These are phyloP conservation scores for Persicaria tinctoria DNA, from an alignment of 148 eudicot species.

Conservation along the genomic window DNA sequence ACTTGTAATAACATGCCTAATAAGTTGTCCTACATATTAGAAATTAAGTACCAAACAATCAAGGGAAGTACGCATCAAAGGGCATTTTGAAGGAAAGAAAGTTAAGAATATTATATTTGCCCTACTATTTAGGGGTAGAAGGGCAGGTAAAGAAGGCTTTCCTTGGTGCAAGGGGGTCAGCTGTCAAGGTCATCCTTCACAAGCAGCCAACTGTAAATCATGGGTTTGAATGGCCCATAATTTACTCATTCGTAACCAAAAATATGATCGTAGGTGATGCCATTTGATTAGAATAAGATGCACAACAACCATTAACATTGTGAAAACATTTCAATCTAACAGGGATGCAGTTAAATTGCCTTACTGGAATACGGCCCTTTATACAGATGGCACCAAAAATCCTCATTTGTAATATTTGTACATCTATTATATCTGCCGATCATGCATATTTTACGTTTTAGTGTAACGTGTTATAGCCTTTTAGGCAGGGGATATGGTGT, in stretches of 20 bases:
- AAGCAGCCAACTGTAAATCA: background rate
- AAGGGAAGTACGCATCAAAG: no score
- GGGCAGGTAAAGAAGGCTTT: background rate
- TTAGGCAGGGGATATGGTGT: background rate
- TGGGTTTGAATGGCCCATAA: background rate
- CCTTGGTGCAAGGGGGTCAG: background rate
- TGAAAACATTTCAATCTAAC: background rate
- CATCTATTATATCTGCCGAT: background rate
- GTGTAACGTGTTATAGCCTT: background rate
- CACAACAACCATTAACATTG: background rate
- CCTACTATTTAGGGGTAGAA: background rate
- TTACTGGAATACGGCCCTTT: background rate
- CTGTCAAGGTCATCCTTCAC: background rate
- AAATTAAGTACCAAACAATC: no score
- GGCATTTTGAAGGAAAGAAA: no score
- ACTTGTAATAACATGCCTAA: no score
- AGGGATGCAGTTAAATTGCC: background rate
- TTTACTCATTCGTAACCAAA: background rate
- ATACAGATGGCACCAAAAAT: background rate
- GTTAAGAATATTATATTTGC: no score
- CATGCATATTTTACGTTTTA: background rate
- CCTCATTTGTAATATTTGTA: background rate
- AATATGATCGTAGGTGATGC: background rate
- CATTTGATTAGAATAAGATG: background rate
- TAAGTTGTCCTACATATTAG: no score